These are phyloP conservation scores for Lagenidium sp. DNA, from an alignment of 352 stramenopile genomes.

Conservation along the genomic window DNA sequence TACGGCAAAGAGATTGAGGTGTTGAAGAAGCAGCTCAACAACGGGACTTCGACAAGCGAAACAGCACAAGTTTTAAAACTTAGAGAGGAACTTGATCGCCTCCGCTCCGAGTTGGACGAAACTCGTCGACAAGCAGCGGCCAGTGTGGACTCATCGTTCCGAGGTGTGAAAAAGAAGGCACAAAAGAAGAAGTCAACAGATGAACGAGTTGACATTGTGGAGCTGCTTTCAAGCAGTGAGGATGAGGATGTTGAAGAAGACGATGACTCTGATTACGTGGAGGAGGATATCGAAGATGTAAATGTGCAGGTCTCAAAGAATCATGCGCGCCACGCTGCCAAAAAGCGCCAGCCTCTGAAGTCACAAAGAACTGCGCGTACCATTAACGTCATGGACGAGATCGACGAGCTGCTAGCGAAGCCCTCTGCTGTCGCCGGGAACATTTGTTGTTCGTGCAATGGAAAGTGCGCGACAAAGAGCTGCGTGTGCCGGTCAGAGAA, in stretches of 20 bases:
- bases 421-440: constrained; percentile 15
- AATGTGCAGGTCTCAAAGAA: constrained; percentile 1
- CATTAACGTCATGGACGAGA: constrained; percentile 35
- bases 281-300: constrained; percentile 15
- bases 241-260: constrained; percentile 47
- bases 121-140: neutral
- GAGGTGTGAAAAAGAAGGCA: constrained; percentile 19
- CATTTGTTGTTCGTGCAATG: constrained; percentile 50
- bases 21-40: constrained; percentile 18
- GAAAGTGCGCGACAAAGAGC: constrained; percentile 67
- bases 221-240: constrained; percentile 41
- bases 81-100: constrained; percentile 13
- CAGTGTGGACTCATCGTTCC: neutral
- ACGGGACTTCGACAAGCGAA: constrained; percentile 5
- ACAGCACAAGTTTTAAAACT: constrained; percentile 3
- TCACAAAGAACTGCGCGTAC: neutral
- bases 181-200: constrained; percentile 21
- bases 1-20: constrained; percentile 12
- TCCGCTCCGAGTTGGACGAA: constrained; percentile 12
- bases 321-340: neutral
- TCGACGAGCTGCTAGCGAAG: constrained; percentile 38
- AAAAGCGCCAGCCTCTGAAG: constrained; percentile 6
- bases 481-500: constrained; percentile 50
- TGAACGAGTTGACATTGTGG: constrained; percentile 31
- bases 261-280: constrained; percentile 59